phyloP scores from a whole-genome alignment of 1,284 basidiomycete species.

The Boletus coffeatus region DNA sequence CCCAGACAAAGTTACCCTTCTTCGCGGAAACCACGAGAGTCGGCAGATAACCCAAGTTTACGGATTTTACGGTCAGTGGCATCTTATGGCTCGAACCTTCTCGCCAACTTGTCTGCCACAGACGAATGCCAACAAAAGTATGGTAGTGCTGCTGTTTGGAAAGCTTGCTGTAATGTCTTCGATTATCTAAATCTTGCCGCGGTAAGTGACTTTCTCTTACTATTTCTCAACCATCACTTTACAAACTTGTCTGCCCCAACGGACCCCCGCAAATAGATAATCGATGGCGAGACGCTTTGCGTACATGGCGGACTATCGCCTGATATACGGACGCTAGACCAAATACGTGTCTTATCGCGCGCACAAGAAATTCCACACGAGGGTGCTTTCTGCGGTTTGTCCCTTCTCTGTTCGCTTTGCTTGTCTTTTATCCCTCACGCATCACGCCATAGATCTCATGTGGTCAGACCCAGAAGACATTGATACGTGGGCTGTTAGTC shows the following conservation, averaged over 20 bases:
- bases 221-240: not conserved
- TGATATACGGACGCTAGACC: constrained; percentile 88
- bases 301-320: constrained; percentile 93
- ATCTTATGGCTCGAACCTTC: not conserved
- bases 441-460: constrained; percentile 72
- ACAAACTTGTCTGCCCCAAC: not conserved
- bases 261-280: constrained; percentile 58
- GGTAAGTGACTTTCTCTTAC: constrained; percentile 41
- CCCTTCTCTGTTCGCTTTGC: not conserved
- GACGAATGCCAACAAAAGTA: constrained; percentile 98
- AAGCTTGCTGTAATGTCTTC: constrained; percentile 92
- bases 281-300: constrained; percentile 87
- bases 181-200: constrained; percentile 93
- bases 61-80: constrained; percentile 84
- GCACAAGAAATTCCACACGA: constrained; percentile 97
- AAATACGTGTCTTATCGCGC: constrained; percentile 85
- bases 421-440: not conserved
- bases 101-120: constrained; percentile 28
- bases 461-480: constrained; percentile 98
- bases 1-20: constrained; percentile 86
- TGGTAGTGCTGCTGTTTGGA: constrained; percentile 92
- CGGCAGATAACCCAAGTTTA: constrained; percentile 98
- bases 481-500: constrained; percentile 93
- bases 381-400: constrained; percentile 91
- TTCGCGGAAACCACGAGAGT: constrained; percentile 94